phyloP scores from a whole-genome alignment of 1,284 basidiomycete genomes.

The Trametes hirsuta region DNA sequence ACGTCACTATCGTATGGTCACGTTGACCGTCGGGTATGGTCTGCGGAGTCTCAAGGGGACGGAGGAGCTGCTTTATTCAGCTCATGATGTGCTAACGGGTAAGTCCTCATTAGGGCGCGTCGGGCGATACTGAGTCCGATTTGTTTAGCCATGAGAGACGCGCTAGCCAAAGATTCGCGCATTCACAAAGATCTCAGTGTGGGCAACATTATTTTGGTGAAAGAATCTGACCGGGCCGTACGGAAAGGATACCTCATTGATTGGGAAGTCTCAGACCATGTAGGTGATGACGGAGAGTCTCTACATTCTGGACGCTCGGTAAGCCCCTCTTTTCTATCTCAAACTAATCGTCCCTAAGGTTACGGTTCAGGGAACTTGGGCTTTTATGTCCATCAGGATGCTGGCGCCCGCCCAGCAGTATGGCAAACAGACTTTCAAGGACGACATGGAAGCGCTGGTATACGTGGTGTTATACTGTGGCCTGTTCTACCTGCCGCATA shows the following conservation, averaged over 20 bases:
- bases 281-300: not conserved
- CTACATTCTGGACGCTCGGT: not conserved
- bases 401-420: not conserved
- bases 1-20: slow-evolving; percentile 1
- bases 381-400: not conserved
- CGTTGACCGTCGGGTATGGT: not conserved
- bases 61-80: not conserved
- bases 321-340: not conserved
- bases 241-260: too few species aligned
- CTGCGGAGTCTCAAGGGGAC: not conserved
- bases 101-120: not conserved
- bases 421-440: slow-evolving; percentile 4
- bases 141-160: slow-evolving; percentile 1
- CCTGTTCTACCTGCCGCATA: slow-evolving; percentile 11
- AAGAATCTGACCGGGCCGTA: too few species aligned
- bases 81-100: slow-evolving; percentile 1
- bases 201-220: too few species aligned
- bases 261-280: too few species aligned
- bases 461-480: slow-evolving; percentile 20
- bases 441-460: slow-evolving; percentile 22
- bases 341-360: not conserved
- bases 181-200: slow-evolving; percentile 6
- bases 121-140: not conserved
- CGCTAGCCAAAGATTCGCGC: not conserved
- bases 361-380: not conserved